Conservation (phyloP, 1,284 basidiomycete species). For the Heterobasidion irregulare region DNA sequence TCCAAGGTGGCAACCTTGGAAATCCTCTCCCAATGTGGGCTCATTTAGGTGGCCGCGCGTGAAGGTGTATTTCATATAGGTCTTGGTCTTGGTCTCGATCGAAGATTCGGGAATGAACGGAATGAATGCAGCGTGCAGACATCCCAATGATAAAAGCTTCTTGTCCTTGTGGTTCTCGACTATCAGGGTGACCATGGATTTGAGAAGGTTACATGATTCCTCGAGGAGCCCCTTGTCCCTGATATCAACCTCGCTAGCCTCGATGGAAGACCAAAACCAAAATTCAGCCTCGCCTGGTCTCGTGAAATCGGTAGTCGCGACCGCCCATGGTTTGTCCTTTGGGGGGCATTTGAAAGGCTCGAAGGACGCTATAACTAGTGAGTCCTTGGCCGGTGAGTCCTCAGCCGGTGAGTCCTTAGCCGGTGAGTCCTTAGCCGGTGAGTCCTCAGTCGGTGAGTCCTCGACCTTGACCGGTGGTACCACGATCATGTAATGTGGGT, state of each 20-base stretch:
- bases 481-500: constrained; percentile 1
- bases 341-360: neutral
- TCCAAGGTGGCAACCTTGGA: constrained; percentile 1
- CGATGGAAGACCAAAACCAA: constrained; percentile 8
- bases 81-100: neutral
- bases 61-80: constrained; percentile 4
- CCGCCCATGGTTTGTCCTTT: neutral
- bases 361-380: constrained; percentile 4
- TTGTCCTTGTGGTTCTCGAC: neutral
- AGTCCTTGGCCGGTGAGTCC: neutral
- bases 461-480: neutral
- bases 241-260: neutral
- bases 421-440: neutral
- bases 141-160: neutral
- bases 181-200: constrained; percentile 1
- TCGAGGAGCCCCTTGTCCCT: neutral
- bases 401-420: neutral
- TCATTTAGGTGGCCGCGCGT: neutral
- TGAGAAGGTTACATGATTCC: constrained; percentile 2
- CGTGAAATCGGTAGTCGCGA: constrained; percentile 1
- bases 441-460: neutral
- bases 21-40: neutral
- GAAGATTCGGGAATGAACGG: neutral
- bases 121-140: constrained; percentile 3
- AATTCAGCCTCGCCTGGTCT: neutral